phyloP scores from a whole-genome alignment of 768 basidiomycete genomes.

The Nidularia sp. region DNA sequence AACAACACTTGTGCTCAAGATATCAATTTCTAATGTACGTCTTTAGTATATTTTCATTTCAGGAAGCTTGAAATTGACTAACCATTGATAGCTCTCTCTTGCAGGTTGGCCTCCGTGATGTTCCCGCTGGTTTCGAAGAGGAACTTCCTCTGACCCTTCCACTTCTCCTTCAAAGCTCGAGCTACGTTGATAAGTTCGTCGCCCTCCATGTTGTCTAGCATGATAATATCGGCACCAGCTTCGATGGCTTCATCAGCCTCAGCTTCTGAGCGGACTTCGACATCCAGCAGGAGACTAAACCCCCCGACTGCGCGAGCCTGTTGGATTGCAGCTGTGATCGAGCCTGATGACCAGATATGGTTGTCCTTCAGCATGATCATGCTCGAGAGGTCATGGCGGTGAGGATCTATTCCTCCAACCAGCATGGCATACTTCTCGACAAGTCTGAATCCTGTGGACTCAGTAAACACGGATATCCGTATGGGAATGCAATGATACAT shows the following conservation, averaged over 20 bases:
- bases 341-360: constrained; percentile 98
- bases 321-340: constrained; percentile 83
- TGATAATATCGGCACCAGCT: constrained; percentile 91
- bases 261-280: constrained; percentile 84
- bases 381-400: constrained; percentile 93
- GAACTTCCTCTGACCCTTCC: constrained; percentile 80
- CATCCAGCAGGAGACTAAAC: constrained; percentile 87
- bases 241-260: constrained; percentile 97
- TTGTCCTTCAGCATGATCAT: constrained; percentile 99
- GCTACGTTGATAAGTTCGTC: constrained; percentile 65
- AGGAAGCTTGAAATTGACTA: too few species aligned
- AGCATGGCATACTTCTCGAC: constrained; percentile 99
- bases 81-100: constrained; percentile 81
- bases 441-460: constrained; percentile 74
- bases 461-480: neutral
- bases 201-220: constrained; percentile 94
- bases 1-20: constrained; percentile 85
- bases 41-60: neutral
- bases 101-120: constrained; percentile 85
- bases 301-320: constrained; percentile 88
- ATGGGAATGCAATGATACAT: constrained; percentile 1
- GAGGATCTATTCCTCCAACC: constrained; percentile 93
- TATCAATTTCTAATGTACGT: constrained; percentile 77
- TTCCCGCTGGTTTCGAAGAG: constrained; percentile 93
- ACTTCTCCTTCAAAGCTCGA: constrained; percentile 67